A percentile compares a stretch with the other conserved stretches of the same genome.
These are phyloP conservation scores for Jamesozyma gamospora DNA, from an alignment of 805 yeast genomes.

Conservation along the genomic window DNA sequence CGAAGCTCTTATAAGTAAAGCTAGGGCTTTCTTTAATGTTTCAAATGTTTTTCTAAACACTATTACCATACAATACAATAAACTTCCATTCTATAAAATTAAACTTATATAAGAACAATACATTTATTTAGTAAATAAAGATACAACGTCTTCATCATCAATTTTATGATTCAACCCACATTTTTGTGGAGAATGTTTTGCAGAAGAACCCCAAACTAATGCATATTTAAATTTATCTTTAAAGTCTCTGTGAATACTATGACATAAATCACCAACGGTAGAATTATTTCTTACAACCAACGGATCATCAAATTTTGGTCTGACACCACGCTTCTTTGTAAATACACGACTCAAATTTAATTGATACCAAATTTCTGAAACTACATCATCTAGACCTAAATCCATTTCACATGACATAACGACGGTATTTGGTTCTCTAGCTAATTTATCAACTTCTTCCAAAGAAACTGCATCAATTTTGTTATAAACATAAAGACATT, in stretches of 20 bases:
- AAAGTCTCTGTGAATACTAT: conserved; percentile 85
- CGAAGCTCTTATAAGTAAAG: no score
- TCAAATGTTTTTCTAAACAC: no score
- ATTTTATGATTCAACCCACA: conserved; percentile 81
- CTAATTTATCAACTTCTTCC: conserved; percentile 88
- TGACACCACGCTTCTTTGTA: conserved; percentile 78
- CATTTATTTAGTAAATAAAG: conserved; percentile 68
- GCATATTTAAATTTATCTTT: conserved; percentile 90
- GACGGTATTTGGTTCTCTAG: conserved; percentile 84
- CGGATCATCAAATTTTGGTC: conserved; percentile 80
- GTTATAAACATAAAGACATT: conserved; percentile 88
- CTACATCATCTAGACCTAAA: conserved; percentile 76
- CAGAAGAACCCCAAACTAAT: conserved; percentile 90
- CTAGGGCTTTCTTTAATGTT: no score
- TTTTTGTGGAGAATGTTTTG: conserved; percentile 93
- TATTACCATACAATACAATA: no score
- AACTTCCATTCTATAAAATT: no score
- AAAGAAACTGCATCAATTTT: conserved; percentile 91
- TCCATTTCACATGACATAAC: conserved; percentile 90
- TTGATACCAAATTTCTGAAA: conserved; percentile 90
- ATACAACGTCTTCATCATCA: conserved; percentile 89
- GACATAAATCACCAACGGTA: conserved; percentile 79
- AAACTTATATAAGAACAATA: no score
- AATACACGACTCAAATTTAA: conserved; percentile 68
- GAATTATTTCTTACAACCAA: conserved; percentile 78